phyloP scores from a whole-genome alignment of 768 basidiomycete genomes.

The Dictyophora rubrovolvata region DNA sequence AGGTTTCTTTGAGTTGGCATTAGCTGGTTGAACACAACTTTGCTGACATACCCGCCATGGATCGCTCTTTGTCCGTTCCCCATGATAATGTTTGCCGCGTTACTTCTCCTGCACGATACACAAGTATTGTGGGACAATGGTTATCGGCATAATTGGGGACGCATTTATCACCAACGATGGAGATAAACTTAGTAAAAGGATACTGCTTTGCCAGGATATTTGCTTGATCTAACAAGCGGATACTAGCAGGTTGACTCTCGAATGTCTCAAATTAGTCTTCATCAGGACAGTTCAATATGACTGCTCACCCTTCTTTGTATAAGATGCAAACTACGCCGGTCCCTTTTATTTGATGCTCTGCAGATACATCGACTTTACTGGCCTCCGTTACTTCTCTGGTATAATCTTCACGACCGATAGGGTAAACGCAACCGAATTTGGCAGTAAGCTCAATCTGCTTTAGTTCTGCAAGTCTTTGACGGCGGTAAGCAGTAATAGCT shows the following conservation, averaged over 20 bases:
- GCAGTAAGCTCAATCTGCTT: slow-evolving; percentile 45
- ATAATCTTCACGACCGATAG: slow-evolving; percentile 89
- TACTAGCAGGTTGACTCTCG: slow-evolving; percentile 66
- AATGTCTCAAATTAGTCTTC: neutral
- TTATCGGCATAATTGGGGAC: slow-evolving; percentile 93
- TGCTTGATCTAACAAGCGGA: slow-evolving; percentile 63
- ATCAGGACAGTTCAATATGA: neutral
- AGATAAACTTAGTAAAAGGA: slow-evolving; percentile 90
- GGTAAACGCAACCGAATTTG: slow-evolving; percentile 76
- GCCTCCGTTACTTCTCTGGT: slow-evolving; percentile 92
- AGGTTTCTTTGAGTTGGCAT: neutral
- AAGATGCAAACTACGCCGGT: slow-evolving; percentile 92
- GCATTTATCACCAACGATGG: slow-evolving; percentile 89
- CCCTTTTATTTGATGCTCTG: slow-evolving; percentile 56
- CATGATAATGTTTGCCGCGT: slow-evolving; percentile 76
- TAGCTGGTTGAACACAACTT: no score
- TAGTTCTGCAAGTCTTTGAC: slow-evolving; percentile 57
- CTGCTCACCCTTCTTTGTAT: slow-evolving; percentile 85
- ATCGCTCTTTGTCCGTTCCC: slow-evolving; percentile 70
- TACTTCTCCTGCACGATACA: slow-evolving; percentile 90
- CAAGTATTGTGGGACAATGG: slow-evolving; percentile 82
- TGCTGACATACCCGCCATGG: slow-evolving; percentile 51
- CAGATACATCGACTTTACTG: slow-evolving; percentile 59
- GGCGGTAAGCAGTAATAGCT: slow-evolving; percentile 53
- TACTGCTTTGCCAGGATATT: slow-evolving; percentile 66